Base-by-base conservation (phyloP, 257 asterid species). In the Oldenlandia corymbosa region DNA sequence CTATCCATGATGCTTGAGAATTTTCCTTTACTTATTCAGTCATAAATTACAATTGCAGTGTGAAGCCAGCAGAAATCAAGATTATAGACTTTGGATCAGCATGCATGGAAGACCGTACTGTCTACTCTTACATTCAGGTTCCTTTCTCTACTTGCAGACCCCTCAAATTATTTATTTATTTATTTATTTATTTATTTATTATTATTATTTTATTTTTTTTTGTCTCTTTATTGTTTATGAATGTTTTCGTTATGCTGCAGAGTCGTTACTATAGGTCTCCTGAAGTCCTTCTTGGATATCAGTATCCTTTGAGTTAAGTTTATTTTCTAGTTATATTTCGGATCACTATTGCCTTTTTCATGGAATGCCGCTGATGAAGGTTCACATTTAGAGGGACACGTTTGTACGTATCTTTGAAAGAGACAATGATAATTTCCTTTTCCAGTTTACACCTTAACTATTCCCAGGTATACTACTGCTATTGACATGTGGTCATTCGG, bases 401-500 rank as follows among this genome's bases (percentile, higher is more conserved):
- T 42, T 23, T 26, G 20, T 24, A 43, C 27, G 17, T 28, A 49
- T 5, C 55, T n/a, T 20, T 49, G 27, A 28, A 5, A 49, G 55
- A 1, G 28, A 23, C 50, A 45, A 16, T 21, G 10, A 49, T 49
- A 37, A 9, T 10, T 55, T 28, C 20, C 14, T 54, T 17, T 55
- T 4, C 26, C 31, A 14, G 69, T 62, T 71, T 68, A 65, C 65
- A 71, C 88, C 90, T 87, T 92, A 84, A 87, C 67, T 78, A 62
- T 62, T 64, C 75, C 65, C 81, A 92, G 99, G 68, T 92, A 90
- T 73, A 87, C 90, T 39, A 90, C 97, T 64, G 95, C 95, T 64
- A 93, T 93, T 64, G 99, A 93, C 80, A 93, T 93, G 99, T 93
- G 99, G 99, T 93, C 99, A 70, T 85, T 93, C 78, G 99, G 99